A percentile compares a stretch with the other conserved stretches of the same genome.
Conservation (phyloP, 2,329 filamentous ascomycete species). For the Hypoxylon sp. region DNA sequence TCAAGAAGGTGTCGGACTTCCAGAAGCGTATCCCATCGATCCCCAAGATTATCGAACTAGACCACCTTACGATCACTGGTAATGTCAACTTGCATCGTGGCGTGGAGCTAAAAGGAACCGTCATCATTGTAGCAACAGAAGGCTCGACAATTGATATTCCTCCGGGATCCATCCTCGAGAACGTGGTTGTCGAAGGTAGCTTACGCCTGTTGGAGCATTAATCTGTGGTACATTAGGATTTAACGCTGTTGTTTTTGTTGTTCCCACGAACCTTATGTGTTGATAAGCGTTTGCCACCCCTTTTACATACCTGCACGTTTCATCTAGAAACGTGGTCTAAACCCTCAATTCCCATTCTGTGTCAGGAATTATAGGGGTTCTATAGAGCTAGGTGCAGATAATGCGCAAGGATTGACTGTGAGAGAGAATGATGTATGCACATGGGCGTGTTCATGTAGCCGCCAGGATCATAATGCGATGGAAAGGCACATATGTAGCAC, state of each 20-base stretch:
- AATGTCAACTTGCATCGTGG: conserved; percentile 96
- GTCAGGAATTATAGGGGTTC: conserved; percentile 28
- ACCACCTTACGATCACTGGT: conserved; percentile 97
- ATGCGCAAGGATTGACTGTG: conserved; percentile 1
- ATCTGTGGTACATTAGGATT: conserved; percentile 25
- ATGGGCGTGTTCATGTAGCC: conserved; percentile 33
- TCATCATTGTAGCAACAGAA: conserved; percentile 98
- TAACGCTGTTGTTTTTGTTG: conserved; percentile 9
- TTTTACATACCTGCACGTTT: conserved; percentile 17
- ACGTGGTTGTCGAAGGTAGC: conserved; percentile 98
- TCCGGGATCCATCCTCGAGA: conserved; percentile 96
- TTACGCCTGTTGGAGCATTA: conserved; percentile 81
- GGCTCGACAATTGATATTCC: conserved; percentile 98
- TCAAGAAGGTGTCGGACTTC: conserved; percentile 99
- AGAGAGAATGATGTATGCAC: conserved; percentile 24
- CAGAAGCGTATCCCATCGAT: conserved; percentile 89
- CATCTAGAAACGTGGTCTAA: conserved; percentile 16
- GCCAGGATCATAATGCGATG: conserved; percentile 41
- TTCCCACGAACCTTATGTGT: conserved; percentile 15
- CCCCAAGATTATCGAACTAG: conserved; percentile 90
- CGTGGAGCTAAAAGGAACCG: conserved; percentile 96
- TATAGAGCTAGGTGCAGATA: conserved; percentile 27
- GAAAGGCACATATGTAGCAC: conserved; percentile 21
- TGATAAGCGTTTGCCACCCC: conserved; percentile 28
- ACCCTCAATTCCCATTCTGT: neutral